These are phyloP conservation scores for Casuarina cunninghamiana DNA, from an alignment of 306 rosid species.

Conservation along the genomic window DNA sequence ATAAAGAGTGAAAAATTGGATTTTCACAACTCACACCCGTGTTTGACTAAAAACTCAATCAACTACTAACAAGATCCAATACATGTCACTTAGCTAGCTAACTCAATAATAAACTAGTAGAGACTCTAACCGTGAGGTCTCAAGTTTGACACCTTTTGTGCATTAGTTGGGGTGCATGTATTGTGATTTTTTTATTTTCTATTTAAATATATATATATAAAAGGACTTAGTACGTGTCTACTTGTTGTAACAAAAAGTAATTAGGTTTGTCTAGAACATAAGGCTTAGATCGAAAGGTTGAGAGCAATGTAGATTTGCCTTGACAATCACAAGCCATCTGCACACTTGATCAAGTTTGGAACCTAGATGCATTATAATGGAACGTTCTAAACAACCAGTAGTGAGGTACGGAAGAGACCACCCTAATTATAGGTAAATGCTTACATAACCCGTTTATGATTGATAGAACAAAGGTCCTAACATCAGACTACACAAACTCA, in stretches of 20 bases:
- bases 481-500: not conserved
- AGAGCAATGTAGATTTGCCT: not conserved
- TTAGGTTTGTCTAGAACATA: not conserved
- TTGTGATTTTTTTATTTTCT: too few species aligned
- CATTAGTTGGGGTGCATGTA: too few species aligned
- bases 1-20: not conserved
- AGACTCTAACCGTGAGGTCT: too few species aligned
- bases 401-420: not conserved
- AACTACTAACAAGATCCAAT: not conserved
- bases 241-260: not conserved
- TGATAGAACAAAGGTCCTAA: not conserved
- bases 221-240: not conserved
- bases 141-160: too few species aligned
- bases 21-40: not conserved
- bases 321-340: not conserved
- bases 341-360: not conserved
- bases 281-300: not conserved
- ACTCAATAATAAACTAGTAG: too few species aligned
- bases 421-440: not conserved
- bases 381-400: not conserved
- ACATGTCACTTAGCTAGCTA: not conserved
- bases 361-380: not conserved
- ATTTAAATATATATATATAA: too few species aligned
- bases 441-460: not conserved
- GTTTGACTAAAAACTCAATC: not conserved